Evolutionary conservation across 202 grass and related monocot species (phyloP).

Genomic region (Eragrostis tef): DNA sequence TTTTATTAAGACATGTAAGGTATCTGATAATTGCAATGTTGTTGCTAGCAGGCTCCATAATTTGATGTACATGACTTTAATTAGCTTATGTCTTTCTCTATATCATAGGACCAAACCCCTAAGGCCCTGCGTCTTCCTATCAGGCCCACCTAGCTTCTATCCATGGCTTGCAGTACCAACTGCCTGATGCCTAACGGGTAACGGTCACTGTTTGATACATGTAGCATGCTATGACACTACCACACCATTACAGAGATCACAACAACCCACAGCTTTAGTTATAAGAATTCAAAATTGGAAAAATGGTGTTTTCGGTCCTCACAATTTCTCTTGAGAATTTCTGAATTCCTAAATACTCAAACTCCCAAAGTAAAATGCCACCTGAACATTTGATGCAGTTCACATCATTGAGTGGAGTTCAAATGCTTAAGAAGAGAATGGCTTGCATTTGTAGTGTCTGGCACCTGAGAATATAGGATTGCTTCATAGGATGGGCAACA

Average conservation of each 20-base stretch:
- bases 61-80: slow-evolving; percentile 3
- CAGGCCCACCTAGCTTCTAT: slow-evolving; percentile 21
- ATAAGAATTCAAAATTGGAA: neutral
- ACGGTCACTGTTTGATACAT: slow-evolving; percentile 4
- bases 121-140: slow-evolving; percentile 10
- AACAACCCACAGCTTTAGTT: neutral
- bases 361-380: neutral
- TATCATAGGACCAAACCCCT: slow-evolving; percentile 15
- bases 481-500: neutral
- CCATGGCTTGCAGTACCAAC: slow-evolving; percentile 14
- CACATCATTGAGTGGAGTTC: neutral
- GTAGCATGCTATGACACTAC: neutral
- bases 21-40: slow-evolving; percentile 8
- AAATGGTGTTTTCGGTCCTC: neutral
- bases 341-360: slow-evolving; percentile 1
- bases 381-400: slow-evolving; percentile 21
- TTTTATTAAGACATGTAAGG: slow-evolving; percentile 13
- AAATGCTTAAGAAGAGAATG: neutral
- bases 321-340: neutral
- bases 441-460: neutral
- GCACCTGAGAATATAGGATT: neutral
- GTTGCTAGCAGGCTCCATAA: slow-evolving; percentile 29
- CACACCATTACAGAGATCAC: slow-evolving; percentile 7
- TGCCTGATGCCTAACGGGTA: neutral
- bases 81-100: slow-evolving; percentile 21